Evolutionary conservation across 2,329 filamentous ascomycete genomes (phyloP).

Genomic region (Alternaria angustiovoidea): DNA sequence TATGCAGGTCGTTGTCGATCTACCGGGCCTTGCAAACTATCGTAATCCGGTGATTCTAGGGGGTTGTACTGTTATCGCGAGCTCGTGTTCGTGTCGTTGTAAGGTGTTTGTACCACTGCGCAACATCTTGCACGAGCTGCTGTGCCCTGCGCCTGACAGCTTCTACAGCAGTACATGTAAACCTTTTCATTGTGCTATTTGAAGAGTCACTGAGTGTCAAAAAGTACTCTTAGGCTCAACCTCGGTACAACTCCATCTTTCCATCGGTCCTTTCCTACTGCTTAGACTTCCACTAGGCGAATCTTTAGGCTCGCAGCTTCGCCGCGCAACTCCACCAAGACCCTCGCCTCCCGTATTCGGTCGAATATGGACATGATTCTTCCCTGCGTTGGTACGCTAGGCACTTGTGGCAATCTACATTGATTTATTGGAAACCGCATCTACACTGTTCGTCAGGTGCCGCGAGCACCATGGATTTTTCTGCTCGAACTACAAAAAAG

Average conservation of each 20-base stretch:
- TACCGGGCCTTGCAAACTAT: not conserved
- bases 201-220: not conserved
- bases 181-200: too few relatives aligned
- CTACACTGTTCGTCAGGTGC: not conserved
- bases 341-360: slow-evolving; percentile 1
- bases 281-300: not conserved
- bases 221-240: not conserved
- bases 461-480: not conserved
- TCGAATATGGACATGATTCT: not conserved
- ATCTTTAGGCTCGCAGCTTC: not conserved
- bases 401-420: not conserved
- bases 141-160: not conserved
- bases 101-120: not conserved
- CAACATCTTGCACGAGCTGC: not conserved
- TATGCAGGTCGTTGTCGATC: slow-evolving; percentile 6
- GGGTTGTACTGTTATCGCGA: not conserved
- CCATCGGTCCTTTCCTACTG: not conserved
- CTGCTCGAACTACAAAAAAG: not conserved
- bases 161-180: not conserved
- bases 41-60: not conserved
- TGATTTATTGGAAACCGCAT: not conserved
- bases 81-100: not conserved
- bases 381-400: not conserved
- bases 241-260: not conserved
- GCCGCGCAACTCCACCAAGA: not conserved